phyloP scores from a whole-genome alignment of 2,329 filamentous ascomycete species.

The Alternaria metachromatica region DNA sequence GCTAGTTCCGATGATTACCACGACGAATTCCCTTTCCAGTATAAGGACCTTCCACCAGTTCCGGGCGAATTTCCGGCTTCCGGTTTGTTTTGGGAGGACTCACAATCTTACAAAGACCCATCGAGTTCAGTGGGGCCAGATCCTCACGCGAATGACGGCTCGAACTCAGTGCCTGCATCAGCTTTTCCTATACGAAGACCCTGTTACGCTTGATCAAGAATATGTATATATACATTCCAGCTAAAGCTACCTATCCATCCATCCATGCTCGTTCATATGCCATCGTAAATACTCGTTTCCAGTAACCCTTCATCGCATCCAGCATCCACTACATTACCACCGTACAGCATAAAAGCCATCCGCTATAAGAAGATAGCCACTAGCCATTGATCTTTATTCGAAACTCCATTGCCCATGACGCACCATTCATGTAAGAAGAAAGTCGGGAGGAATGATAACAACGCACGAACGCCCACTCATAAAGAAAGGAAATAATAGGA shows the following conservation, averaged over 20 bases:
- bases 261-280: background rate
- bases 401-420: conserved; percentile 3
- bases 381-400: background rate
- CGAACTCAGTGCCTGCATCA: too few species aligned
- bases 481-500: background rate
- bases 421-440: background rate
- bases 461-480: background rate
- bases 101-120: too few species aligned
- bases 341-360: background rate
- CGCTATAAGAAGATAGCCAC: background rate
- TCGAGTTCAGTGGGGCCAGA: too few species aligned
- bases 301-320: background rate
- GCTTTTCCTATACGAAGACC: too few species aligned
- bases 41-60: too few species aligned
- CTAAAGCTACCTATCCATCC: background rate
- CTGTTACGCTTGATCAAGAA: too few species aligned
- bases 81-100: too few species aligned
- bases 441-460: background rate
- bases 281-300: background rate
- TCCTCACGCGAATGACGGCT: too few species aligned
- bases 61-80: too few species aligned
- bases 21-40: too few species aligned
- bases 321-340: background rate
- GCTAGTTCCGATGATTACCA: too few species aligned
- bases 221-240: background rate